Evolutionary conservation across 2,329 filamentous ascomycete genomes (phyloP), one percentile per base, ranked within the genome.

Genomic region (Coniochaeta sp.): DNA sequence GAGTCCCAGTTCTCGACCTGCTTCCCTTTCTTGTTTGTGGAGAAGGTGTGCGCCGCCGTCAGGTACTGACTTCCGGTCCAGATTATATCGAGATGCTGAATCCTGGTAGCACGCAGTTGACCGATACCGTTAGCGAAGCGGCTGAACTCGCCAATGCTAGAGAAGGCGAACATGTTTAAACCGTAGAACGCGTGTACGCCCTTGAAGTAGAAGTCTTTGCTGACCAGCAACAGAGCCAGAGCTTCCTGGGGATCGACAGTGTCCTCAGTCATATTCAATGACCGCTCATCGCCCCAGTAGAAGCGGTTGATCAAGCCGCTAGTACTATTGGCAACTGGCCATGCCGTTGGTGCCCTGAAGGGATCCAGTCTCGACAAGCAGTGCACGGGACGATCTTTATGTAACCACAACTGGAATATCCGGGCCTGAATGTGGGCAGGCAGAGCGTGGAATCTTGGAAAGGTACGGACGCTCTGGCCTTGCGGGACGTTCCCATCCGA

Each of bases 91-190:
- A 79, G 52, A 28, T 75, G 64, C 48, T 71, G 72, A 0, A 79
- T 38, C 0, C 74, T 63, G n/a, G 73, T 66, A 1, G 71, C 53
- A 0, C 72, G 67, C 3, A 63, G 57, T 1, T 27, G 32, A 1
- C 68, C 65, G 20, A 77, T 77, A 0, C 73, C 70, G 1, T 56
- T 58, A 50, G 66, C 68, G 56, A 79, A 79, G 40, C 73, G 68
- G 50, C 70, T 70, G 58, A 74, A 71, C 59, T 79, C 76, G 45
- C 76, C 76, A 0, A 79, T 60, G n/a, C 71, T 75, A n/a, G 73
- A 76, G 57, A 79, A 79, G 0, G 70, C 71, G 53, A 79, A 78
- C 0, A 63, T 73, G 56, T 79, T 79, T 1, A 63, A 53, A 7
- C 74, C 73, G 51, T 78, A 78, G 54, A 79, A 79, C 2, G 71